These are phyloP conservation scores for Colletotrichum eleusines DNA, from an alignment of 2,329 filamentous ascomycete species.

Conservation along the genomic window DNA sequence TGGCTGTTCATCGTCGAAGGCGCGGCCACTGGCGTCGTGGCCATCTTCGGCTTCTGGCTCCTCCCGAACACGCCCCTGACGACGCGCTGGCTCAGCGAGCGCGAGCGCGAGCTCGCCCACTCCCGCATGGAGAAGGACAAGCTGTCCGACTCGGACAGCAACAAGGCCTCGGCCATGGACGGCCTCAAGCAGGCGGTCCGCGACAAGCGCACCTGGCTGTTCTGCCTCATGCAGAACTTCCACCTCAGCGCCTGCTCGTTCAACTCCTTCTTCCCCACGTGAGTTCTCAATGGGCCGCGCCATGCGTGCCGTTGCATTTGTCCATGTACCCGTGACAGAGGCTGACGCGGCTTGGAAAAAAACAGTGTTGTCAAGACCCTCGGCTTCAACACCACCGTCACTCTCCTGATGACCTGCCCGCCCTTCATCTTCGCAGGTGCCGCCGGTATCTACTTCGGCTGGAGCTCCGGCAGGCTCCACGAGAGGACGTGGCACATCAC, in stretches of 20 bases:
- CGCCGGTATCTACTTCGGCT: slow-evolving; percentile 60
- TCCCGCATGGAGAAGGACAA: slow-evolving; percentile 64
- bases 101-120: slow-evolving; percentile 62
- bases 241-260: slow-evolving; percentile 62
- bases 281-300: slow-evolving; percentile 35
- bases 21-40: slow-evolving; percentile 70
- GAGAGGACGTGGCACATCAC: slow-evolving; percentile 65
- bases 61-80: slow-evolving; percentile 56
- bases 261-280: slow-evolving; percentile 61
- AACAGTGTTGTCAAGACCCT: slow-evolving; percentile 60
- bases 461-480: slow-evolving; percentile 62
- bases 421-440: slow-evolving; percentile 64
- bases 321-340: too few relatives aligned
- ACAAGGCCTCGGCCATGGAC: slow-evolving; percentile 55
- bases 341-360: background rate
- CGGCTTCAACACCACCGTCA: slow-evolving; percentile 62
- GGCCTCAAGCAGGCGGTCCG: slow-evolving; percentile 62
- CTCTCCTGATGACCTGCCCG: slow-evolving; percentile 64
- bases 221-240: slow-evolving; percentile 68
- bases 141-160: slow-evolving; percentile 57
- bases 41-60: slow-evolving; percentile 69
- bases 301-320: accelerated
- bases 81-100: slow-evolving; percentile 58
- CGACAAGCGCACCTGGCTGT: slow-evolving; percentile 65
- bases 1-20: slow-evolving; percentile 72